These are phyloP conservation scores for Fomitopsis serialis DNA, from an alignment of 768 basidiomycete genomes.

Conservation along the genomic window DNA sequence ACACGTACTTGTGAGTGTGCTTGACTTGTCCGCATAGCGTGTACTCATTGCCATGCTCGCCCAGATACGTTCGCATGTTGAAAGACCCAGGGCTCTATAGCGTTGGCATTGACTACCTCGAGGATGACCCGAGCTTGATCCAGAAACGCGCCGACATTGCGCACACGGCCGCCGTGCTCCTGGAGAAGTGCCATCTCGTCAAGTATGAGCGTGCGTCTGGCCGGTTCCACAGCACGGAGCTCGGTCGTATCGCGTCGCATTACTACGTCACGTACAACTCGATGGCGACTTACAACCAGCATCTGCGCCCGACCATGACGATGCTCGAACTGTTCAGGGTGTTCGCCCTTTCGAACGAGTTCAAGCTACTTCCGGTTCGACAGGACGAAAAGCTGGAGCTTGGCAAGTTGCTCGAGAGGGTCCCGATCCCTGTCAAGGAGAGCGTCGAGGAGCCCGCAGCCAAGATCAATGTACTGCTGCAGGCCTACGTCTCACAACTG, in stretches of 20 bases:
- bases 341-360: slow-evolving; percentile 93
- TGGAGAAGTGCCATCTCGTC: slow-evolving; percentile 92
- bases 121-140: slow-evolving; percentile 74
- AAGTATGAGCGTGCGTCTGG: slow-evolving; percentile 90
- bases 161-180: slow-evolving; percentile 86
- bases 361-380: slow-evolving; percentile 81
- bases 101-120: slow-evolving; percentile 85
- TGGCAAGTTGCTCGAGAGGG: slow-evolving; percentile 84
- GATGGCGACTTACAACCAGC: slow-evolving; percentile 96
- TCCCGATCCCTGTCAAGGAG: slow-evolving; percentile 97
- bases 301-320: slow-evolving; percentile 82
- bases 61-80: slow-evolving; percentile 92
- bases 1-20: slow-evolving; percentile 79
- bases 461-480: slow-evolving; percentile 94
- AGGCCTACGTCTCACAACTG: slow-evolving; percentile 90
- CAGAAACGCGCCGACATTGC: slow-evolving; percentile 94
- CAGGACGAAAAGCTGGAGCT: slow-evolving; percentile 90
- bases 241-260: slow-evolving; percentile 91
- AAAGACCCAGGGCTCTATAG: slow-evolving; percentile 83
- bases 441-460: slow-evolving; percentile 93
- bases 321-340: slow-evolving; percentile 90
- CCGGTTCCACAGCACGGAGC: slow-evolving; percentile 86
- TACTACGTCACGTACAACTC: slow-evolving; percentile 94
- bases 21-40: not conserved
- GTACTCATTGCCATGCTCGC: slow-evolving; percentile 8